Base-by-base conservation (phyloP, 306 rosid species). In the Pyrus bretschneideri region DNA sequence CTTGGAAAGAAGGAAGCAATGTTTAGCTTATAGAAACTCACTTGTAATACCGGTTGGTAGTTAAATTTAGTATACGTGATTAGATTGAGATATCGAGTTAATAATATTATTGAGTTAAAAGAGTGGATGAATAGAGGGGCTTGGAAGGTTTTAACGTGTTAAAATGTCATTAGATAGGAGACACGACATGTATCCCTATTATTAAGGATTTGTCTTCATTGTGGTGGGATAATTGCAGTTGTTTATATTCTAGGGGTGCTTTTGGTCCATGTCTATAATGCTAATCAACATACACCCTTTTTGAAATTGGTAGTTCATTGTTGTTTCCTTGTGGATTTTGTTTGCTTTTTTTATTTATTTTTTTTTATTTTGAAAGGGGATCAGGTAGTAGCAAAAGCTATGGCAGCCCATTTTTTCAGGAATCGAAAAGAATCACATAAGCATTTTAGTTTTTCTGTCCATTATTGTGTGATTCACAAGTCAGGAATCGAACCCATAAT, bases 141-240 rank as follows among this genome's bases (percentile, higher is more conserved):
- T 67, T 73, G 76, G 17, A 19, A 76, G 77, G 42, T 40, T 65
- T 44, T 73, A 78, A 67, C 76, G 79, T 82, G 71, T 80, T 70
- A 51, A 64, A 35, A 57, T 81, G 85, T 75, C 80, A 73, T 57
- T 30, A 81, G 61, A 66, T 67, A 76, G 87, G 82, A 54, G 77
- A 78, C 82, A 59, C 69, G 74, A 70, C 69, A 80, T 74, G 77
- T 63, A 29, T 18, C 65, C 83, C 79, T 55, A 31, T 74, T 69
- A 78, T 73, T 30, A 30, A 17, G 57, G 73, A 69, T 80, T 76
- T 52, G 52, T 79, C 69, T 23, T 40, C 33, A 65, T 58, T 63
- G 64, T 74, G 42, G 61, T 81, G 75, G 72, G 22, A 45, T 22
- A 79, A n/a, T 78, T 75, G 60, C 76, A 78, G 77, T 72, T 72